Evolutionary conservation across 2,329 filamentous ascomycete species (phyloP).

Genomic region (Talaromyces sp.): DNA sequence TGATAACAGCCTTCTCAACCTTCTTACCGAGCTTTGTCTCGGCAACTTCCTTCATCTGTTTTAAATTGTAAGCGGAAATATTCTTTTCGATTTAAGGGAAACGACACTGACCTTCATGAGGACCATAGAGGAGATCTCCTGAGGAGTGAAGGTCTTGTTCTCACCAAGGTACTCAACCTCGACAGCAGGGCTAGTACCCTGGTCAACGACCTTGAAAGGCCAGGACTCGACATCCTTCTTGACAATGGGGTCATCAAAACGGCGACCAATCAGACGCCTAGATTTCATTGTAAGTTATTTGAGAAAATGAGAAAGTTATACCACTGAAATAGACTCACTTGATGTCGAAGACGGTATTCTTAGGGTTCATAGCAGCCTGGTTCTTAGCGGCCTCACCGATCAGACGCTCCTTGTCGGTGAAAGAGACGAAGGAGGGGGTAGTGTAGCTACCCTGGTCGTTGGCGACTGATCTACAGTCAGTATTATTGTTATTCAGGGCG

Average conservation of each 20-base stretch:
- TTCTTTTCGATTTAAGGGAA: not conserved
- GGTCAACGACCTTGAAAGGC: constrained; percentile 98
- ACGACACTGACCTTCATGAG: constrained; percentile 77
- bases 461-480: constrained; percentile 64
- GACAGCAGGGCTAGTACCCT: constrained; percentile 84
- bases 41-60: constrained; percentile 97
- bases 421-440: constrained; percentile 98
- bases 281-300: constrained; percentile 11
- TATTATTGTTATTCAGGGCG: constrained; percentile 3
- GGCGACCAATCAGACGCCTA: constrained; percentile 95
- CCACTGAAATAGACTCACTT: constrained; percentile 68
- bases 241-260: constrained; percentile 92
- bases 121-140: constrained; percentile 99
- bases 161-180: constrained; percentile 95
- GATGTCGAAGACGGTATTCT: constrained; percentile 98
- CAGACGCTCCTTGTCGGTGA: constrained; percentile 97
- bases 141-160: constrained; percentile 93
- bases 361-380: constrained; percentile 99
- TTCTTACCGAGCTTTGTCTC: constrained; percentile 98
- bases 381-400: constrained; percentile 99
- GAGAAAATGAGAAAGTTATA: constrained; percentile 2
- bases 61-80: not conserved
- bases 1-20: constrained; percentile 98
- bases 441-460: constrained; percentile 99
- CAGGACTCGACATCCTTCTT: constrained; percentile 99